These are phyloP conservation scores for Styphnolobium japonicum DNA, from an alignment of 306 rosid genomes.

Conservation along the genomic window DNA sequence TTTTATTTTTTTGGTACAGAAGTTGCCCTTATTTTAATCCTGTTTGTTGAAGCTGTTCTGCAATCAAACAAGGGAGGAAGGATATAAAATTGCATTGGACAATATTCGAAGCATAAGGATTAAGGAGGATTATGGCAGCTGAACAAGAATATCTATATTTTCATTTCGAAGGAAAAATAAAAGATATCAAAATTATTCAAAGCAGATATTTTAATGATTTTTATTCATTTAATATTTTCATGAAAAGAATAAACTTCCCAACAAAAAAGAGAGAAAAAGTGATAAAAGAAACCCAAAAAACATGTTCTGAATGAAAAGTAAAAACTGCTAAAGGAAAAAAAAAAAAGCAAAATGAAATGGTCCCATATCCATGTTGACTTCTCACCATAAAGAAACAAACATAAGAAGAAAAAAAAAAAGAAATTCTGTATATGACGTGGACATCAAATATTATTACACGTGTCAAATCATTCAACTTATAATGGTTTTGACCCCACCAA, in stretches of 20 bases:
- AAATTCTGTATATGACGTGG: slow-evolving; percentile 15
- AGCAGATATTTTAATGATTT: not conserved
- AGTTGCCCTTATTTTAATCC: too few relatives aligned
- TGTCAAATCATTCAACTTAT: not conserved
- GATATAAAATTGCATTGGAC: not conserved
- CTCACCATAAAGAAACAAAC: slow-evolving; percentile 26
- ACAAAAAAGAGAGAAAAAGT: not conserved
- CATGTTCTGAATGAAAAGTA: slow-evolving; percentile 21
- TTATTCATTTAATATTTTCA: slow-evolving; percentile 16
- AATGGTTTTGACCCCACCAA: slow-evolving; percentile 32
- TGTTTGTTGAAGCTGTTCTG: not conserved
- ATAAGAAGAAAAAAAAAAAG: not conserved
- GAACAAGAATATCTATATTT: not conserved
- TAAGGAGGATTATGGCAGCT: slow-evolving; percentile 3
- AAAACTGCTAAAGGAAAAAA: not conserved
- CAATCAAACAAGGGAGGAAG: slow-evolving; percentile 12
- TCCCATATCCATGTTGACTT: slow-evolving; percentile 51
- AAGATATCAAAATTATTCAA: not conserved
- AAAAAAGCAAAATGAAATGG: slow-evolving; percentile 27
- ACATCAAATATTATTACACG: not conserved
- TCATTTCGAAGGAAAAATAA: not conserved
- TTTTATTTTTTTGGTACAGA: too few relatives aligned
- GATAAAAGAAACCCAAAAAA: not conserved
- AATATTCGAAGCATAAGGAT: slow-evolving; percentile 29
- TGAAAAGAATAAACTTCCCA: slow-evolving; percentile 4